Conservation (phyloP, 108 stramenopile species). For the Cylindrotheca fusiformis region DNA sequence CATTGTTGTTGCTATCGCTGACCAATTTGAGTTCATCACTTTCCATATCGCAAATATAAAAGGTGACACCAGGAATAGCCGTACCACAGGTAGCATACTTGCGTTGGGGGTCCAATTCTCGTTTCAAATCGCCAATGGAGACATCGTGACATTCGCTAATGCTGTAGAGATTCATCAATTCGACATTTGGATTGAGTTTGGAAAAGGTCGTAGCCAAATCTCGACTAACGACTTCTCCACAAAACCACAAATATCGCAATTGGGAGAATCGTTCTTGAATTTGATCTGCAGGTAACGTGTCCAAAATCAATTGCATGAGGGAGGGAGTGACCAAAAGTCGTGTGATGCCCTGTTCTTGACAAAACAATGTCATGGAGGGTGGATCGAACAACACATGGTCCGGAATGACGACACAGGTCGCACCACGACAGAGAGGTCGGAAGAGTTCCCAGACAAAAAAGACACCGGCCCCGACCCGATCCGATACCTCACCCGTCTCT, state of each 20-base stretch:
- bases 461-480: conserved; percentile 69
- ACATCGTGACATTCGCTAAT: conserved; percentile 80
- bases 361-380: conserved; percentile 35
- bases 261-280: conserved; percentile 35
- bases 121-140: conserved; percentile 41
- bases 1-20: conserved; percentile 34
- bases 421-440: conserved; percentile 63
- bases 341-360: conserved; percentile 50
- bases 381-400: conserved; percentile 74
- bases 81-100: conserved; percentile 47
- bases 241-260: conserved; percentile 33
- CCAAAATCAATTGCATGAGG: conserved; percentile 62
- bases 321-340: conserved; percentile 76
- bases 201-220: conserved; percentile 37
- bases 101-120: conserved; percentile 28
- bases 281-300: conserved; percentile 35
- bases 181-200: conserved; percentile 37
- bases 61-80: conserved; percentile 29
- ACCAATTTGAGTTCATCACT: conserved; percentile 31
- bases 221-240: conserved; percentile 77
- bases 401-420: conserved; percentile 62
- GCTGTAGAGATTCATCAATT: conserved; percentile 67
- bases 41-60: conserved; percentile 49
- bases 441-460: conserved; percentile 86
- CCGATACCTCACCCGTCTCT: conserved; percentile 20